Conservation (phyloP, 179 eudicot genomes). For the Beta corolliflora region DNA sequence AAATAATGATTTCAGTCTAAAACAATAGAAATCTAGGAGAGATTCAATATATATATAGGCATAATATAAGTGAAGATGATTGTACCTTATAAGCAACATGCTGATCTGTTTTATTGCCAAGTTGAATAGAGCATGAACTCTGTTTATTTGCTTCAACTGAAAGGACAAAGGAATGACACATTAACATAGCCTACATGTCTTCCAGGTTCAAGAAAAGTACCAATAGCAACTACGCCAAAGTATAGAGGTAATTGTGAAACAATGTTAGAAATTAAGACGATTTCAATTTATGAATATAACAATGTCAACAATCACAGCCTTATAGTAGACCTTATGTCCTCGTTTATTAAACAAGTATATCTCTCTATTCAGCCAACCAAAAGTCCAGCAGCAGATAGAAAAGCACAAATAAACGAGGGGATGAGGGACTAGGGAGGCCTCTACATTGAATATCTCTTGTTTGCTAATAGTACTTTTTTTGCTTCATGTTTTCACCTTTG, state of each 20-base stretch:
- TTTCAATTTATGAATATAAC: background rate
- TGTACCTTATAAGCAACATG: constrained; percentile 73
- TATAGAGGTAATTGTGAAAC: background rate
- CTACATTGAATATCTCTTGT: background rate
- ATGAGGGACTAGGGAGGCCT: background rate
- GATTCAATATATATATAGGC: background rate
- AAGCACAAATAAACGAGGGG: background rate
- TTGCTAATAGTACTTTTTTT: background rate
- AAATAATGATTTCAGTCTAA: too few relatives aligned
- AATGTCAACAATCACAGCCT: background rate
- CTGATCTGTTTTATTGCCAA: constrained; percentile 56
- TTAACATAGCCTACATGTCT: background rate
- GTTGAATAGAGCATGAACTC: constrained; percentile 66
- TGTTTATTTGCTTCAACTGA: constrained; percentile 78
- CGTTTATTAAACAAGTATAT: too few relatives aligned
- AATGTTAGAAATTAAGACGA: background rate
- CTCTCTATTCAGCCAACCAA: too few relatives aligned
- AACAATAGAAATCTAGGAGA: too few relatives aligned
- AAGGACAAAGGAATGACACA: constrained; percentile 10
- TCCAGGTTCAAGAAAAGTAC: background rate
- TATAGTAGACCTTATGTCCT: background rate
- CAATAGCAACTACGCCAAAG: background rate
- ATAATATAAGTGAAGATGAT: constrained; percentile 10
- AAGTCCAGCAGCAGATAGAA: background rate
- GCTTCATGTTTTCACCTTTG: background rate